Evolutionary conservation across 2,329 filamentous ascomycete genomes (phyloP).

Genomic region (Pseudocercospora fuligena): DNA sequence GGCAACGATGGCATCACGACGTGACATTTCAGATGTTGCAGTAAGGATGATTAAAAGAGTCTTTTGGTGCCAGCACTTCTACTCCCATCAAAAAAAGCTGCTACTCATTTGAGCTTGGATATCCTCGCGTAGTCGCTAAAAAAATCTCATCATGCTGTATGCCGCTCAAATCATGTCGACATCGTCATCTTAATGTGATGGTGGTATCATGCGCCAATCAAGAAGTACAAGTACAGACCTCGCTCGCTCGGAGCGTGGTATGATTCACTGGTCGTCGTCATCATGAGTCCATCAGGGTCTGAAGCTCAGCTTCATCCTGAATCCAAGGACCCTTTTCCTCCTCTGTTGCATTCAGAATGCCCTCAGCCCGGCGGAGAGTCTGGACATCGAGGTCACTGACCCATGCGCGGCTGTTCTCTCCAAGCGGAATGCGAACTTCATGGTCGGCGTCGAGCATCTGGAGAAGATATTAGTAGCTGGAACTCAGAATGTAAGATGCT

Average conservation of each 20-base stretch:
- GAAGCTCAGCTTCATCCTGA: slow-evolving; percentile 66
- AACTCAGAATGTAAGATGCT: not conserved
- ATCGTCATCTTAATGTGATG: not conserved
- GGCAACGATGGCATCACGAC: no score
- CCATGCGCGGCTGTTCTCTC: slow-evolving; percentile 72
- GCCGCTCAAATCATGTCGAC: slow-evolving; percentile 12
- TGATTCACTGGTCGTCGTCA: slow-evolving; percentile 1
- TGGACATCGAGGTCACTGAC: slow-evolving; percentile 93
- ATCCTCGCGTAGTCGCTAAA: not conserved
- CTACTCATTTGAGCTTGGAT: slow-evolving; percentile 5
- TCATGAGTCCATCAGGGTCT: slow-evolving; percentile 58
- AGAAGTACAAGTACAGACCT: slow-evolving; percentile 15
- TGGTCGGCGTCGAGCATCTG: slow-evolving; percentile 89
- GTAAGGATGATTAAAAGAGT: not conserved
- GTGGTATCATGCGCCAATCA: slow-evolving; percentile 9
- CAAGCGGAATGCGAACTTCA: slow-evolving; percentile 83
- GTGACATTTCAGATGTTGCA: no score
- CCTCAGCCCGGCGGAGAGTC: slow-evolving; percentile 85
- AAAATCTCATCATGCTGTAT: slow-evolving; percentile 13
- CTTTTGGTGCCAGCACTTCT: slow-evolving; percentile 1
- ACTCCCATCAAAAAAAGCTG: not conserved
- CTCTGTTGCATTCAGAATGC: slow-evolving; percentile 76
- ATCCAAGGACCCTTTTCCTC: slow-evolving; percentile 89
- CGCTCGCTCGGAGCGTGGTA: slow-evolving; percentile 6
- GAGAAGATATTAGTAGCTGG: not conserved